Conservation (phyloP, 192 early-diverging fungal species). For the Phycomyces blakesleeanus region DNA sequence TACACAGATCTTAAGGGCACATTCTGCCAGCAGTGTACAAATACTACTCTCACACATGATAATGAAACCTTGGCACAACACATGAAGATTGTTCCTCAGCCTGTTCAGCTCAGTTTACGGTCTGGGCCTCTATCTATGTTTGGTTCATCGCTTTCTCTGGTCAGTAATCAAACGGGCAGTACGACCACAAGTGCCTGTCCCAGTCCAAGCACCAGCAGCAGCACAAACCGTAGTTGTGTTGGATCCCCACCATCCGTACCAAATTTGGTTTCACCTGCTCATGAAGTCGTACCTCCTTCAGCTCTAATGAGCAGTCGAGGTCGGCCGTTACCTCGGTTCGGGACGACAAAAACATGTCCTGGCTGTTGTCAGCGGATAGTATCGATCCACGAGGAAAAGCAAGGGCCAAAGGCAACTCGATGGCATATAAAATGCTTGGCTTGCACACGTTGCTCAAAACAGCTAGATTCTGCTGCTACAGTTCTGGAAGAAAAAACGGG, state of each 20-base stretch:
- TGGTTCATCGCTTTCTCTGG: not conserved
- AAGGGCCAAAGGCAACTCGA: conserved; percentile 24
- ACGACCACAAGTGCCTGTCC: not conserved
- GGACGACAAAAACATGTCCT: conserved; percentile 21
- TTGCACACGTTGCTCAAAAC: conserved; percentile 23
- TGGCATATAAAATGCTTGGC: conserved; percentile 32
- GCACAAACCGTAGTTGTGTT: not conserved
- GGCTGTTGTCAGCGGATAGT: conserved; percentile 21
- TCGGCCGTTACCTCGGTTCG: conserved; percentile 25
- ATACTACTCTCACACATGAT: conserved; percentile 1
- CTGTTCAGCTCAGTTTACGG: not conserved
- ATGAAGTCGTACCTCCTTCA: conserved; percentile 14
- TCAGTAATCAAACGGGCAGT: not conserved
- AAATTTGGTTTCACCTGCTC: not conserved
- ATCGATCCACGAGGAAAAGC: conserved; percentile 27
- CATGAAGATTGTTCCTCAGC: conserved; percentile 21
- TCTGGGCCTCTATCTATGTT: not conserved
- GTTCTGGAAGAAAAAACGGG: conserved; percentile 4
- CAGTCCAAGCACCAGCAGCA: not conserved
- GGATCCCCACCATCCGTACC: not conserved
- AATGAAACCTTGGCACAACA: conserved; percentile 1
- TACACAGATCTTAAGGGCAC: conserved; percentile 19
- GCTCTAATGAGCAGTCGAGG: conserved; percentile 21
- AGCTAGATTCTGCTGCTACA: conserved; percentile 29
- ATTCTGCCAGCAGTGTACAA: conserved; percentile 20